Percentiles rank a stretch among this genome's conserved stretches.
Evolutionary conservation across 2,329 filamentous ascomycete species (phyloP).

Genomic region (Corinectria fuckeliana): DNA sequence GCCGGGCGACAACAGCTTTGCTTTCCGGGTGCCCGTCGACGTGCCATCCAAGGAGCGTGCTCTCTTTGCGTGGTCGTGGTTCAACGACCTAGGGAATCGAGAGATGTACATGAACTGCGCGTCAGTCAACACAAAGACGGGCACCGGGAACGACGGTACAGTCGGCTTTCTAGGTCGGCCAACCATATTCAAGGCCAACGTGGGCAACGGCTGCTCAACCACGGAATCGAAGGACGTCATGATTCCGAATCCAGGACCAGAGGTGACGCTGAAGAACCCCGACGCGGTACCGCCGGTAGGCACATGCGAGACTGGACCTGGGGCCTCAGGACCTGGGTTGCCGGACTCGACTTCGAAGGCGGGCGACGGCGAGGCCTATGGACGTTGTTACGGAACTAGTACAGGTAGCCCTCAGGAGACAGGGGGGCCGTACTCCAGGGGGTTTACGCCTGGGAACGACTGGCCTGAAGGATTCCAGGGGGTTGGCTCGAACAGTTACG

Average conservation of each 20-base stretch:
- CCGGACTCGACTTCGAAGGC: neutral
- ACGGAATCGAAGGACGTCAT: conserved; percentile 61
- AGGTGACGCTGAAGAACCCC: conserved; percentile 44
- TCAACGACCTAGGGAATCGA: conserved; percentile 67
- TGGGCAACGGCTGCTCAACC: conserved; percentile 63
- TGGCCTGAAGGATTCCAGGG: neutral
- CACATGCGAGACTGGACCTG: conserved; percentile 2
- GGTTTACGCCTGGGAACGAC: neutral
- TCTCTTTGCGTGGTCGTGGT: conserved; percentile 68
- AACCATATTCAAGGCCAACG: conserved; percentile 71
- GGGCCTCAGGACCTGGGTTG: neutral
- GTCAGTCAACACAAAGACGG: conserved; percentile 55
- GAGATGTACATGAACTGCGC: conserved; percentile 78
- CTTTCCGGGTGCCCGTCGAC: conserved; percentile 61
- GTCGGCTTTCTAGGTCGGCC: conserved; percentile 53
- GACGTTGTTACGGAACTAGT: neutral
- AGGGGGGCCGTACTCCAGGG: neutral
- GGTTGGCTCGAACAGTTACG: neutral
- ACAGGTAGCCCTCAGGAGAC: neutral
- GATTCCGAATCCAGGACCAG: conserved; percentile 67
- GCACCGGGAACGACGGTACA: neutral
- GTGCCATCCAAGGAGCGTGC: conserved; percentile 54
- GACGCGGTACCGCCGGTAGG: conserved; percentile 20
- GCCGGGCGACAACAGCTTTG: conserved; percentile 27
- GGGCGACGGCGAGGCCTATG: neutral